Base-by-base conservation (phyloP, 345 rosid genomes). In the Arabis hirsuta region DNA sequence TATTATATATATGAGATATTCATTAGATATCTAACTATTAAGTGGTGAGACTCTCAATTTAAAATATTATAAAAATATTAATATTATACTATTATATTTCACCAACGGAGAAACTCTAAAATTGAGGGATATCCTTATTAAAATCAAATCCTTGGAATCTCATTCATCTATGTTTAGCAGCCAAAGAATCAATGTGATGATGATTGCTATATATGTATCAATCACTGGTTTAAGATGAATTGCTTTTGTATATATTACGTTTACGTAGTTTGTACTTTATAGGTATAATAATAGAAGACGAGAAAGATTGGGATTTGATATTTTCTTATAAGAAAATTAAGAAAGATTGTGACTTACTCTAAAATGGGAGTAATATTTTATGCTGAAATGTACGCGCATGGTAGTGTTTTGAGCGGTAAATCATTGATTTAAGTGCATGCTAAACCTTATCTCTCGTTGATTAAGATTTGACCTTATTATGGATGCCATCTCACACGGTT, bases 401-500 rank as follows among this genome's bases (percentile, higher is more conserved):
- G 44, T 63, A 72, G 48, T 63, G 29, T 43, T 54, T 38, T 16
- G 12, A 46, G 66, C 48, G 16, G 36, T 45, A 55, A 26, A 64
- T 55, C 22, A 55, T 20, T 44, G 16, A 11, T 64, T 29, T 12
- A 39, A 39, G 39, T 73, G 65, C 71, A 73, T 65, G 71, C 77
- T 22, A 22, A 73, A 12, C 12, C 52, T 36, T 44, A 53, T n/a
- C 44, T 10, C 32, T 66, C 26, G 53, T 19, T 53, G 55, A 72
- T 41, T 55, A 64, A 48, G 50, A 19, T 29, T 65, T 73, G 42
- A 26, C 65, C 38, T 62, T 62, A 51, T 32, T 51, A 41, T 13
- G 59, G 48, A 39, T 14, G 34, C 20, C 39, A 43, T 62, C 44
- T 51, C 16, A 38, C 22, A 50, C 56, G 55, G 11, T 16, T 26